These are phyloP conservation scores for Xylaria multiplex DNA, from an alignment of 2,329 filamentous ascomycete genomes.

Conservation along the genomic window DNA sequence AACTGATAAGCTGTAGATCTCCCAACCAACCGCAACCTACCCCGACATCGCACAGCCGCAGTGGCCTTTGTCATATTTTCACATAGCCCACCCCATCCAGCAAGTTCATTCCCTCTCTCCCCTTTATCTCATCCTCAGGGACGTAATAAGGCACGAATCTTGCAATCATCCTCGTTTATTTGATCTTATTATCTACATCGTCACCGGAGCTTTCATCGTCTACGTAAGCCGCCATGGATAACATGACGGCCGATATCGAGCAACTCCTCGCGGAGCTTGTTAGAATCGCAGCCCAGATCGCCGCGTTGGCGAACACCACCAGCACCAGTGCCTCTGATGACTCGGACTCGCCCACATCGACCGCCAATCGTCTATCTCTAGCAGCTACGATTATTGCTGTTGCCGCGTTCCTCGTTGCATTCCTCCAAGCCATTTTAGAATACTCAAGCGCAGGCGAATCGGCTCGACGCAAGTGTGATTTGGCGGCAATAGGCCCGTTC, in stretches of 20 bases:
- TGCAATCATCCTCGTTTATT: too few relatives aligned
- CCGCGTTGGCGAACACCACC: not conserved
- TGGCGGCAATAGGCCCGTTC: not conserved
- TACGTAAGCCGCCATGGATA: not conserved
- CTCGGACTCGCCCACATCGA: conserved; percentile 10
- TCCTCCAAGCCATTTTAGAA: conserved; percentile 14
- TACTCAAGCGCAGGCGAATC: conserved; percentile 11
- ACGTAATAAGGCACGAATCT: too few relatives aligned
- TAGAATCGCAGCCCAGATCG: conserved; percentile 8
- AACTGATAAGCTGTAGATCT: too few relatives aligned
- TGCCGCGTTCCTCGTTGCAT: conserved; percentile 8
- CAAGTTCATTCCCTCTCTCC: too few relatives aligned
- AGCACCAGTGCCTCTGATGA: not conserved
- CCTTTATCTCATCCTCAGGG: too few relatives aligned
- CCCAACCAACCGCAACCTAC: too few relatives aligned
- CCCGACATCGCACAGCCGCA: too few relatives aligned
- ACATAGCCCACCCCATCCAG: too few relatives aligned
- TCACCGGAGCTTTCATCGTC: too few relatives aligned
- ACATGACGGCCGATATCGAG: conserved; percentile 5
- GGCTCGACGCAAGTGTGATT: conserved; percentile 2
- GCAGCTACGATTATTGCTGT: conserved; percentile 12
- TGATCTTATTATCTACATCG: too few relatives aligned
- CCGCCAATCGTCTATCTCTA: conserved; percentile 14
- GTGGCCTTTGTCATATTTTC: too few relatives aligned
- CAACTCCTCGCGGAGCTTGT: conserved; percentile 18